Conservation (phyloP, 495 filamentous ascomycete species). For the Xylaria scruposa region DNA sequence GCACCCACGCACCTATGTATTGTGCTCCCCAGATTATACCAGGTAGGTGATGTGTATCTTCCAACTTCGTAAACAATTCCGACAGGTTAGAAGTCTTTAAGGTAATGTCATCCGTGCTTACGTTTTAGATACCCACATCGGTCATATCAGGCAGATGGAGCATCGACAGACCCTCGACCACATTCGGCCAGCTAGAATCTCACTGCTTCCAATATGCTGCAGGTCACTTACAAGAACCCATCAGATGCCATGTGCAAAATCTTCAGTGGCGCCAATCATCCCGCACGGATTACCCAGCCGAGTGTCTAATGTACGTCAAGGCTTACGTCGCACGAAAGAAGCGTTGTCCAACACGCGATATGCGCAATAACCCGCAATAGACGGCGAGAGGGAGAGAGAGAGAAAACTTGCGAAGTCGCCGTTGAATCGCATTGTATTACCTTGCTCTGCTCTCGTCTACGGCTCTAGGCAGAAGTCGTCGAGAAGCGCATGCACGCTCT, state of each 20-base stretch:
- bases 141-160: neutral
- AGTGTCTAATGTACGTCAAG: slow-evolving; percentile 19
- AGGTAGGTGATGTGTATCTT: neutral
- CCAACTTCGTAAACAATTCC: neutral
- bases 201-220: slow-evolving; percentile 8
- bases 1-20: neutral
- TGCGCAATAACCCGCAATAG: neutral
- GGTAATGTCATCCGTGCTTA: neutral
- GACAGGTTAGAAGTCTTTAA: neutral
- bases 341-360: neutral
- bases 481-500: neutral
- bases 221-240: neutral
- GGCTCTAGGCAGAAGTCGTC: neutral
- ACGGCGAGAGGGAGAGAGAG: neutral
- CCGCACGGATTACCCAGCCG: neutral
- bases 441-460: neutral
- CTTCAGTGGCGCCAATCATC: slow-evolving; percentile 9
- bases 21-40: too few species aligned
- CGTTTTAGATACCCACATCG: neutral
- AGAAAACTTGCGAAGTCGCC: neutral
- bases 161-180: neutral
- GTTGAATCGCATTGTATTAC: slow-evolving; percentile 13
- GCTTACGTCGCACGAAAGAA: slow-evolving; percentile 22
- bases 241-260: slow-evolving; percentile 14
- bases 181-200: slow-evolving; percentile 13